A percentile compares a stretch with the other conserved stretches of the same genome.
Conservation (phyloP, 208 protist genomes). For the Novymonas esmeraldas region DNA sequence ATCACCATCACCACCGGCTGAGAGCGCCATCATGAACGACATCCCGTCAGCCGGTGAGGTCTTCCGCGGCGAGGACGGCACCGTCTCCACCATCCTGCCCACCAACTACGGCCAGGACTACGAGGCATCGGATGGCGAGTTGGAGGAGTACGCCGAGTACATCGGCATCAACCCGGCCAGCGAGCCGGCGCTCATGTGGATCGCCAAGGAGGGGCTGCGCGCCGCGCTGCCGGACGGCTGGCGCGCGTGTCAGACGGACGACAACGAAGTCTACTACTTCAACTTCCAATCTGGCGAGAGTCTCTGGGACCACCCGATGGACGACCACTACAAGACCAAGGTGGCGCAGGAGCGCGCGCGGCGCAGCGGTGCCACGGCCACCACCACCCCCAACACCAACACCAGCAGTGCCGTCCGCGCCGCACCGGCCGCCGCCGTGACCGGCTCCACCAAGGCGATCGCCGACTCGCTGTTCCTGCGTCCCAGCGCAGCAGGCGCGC, state of each 20-base stretch:
- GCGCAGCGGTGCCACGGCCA: conserved; percentile 5
- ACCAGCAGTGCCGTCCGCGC: neutral
- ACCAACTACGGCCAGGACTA: conserved; percentile 87
- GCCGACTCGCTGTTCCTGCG: conserved; percentile 37
- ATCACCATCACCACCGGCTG: no score
- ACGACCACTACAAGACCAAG: conserved; percentile 87
- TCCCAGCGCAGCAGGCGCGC: neutral
- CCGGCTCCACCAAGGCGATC: conserved; percentile 45
- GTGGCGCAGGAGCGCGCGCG: conserved; percentile 59
- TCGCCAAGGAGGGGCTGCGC: conserved; percentile 91
- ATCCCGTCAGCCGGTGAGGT: conserved; percentile 72
- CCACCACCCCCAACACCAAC: neutral
- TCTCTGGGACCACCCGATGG: conserved; percentile 95
- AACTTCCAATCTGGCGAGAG: conserved; percentile 92
- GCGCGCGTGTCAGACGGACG: conserved; percentile 89
- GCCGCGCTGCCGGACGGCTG: conserved; percentile 92
- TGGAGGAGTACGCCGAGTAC: conserved; percentile 94
- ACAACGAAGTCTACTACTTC: conserved; percentile 96
- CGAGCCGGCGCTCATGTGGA: conserved; percentile 88
- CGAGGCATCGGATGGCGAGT: conserved; percentile 85
- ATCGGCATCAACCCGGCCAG: conserved; percentile 87
- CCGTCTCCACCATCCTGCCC: conserved; percentile 88
- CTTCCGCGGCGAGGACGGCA: conserved; percentile 81
- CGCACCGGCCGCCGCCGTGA: neutral
- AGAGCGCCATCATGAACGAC: conserved; percentile 30